phyloP scores from a whole-genome alignment of 225 moss, liverwort and hornwort species.

The Lunularia cruciata region DNA sequence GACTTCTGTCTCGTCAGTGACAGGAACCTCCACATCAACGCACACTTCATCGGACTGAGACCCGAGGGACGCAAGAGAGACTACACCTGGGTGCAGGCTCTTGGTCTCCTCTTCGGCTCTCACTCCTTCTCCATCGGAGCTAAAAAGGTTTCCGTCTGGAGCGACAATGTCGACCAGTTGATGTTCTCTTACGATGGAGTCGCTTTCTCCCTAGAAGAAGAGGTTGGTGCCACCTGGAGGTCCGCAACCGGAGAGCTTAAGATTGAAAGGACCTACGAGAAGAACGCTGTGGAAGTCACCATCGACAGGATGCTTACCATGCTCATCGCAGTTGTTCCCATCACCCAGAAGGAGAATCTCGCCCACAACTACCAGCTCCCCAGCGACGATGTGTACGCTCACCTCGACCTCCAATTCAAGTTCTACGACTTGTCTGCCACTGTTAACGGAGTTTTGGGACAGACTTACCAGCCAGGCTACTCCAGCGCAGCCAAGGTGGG shows the following conservation, averaged over 20 bases:
- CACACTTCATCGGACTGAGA: conserved; percentile 59
- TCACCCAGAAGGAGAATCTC: conserved; percentile 45
- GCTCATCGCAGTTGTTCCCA: conserved; percentile 54
- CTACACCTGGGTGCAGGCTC: conserved; percentile 63
- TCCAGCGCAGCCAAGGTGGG: conserved; percentile 45
- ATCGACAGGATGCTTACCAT: conserved; percentile 33
- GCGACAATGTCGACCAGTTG: conserved; percentile 42
- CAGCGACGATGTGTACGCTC: conserved; percentile 46
- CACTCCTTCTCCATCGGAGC: conserved; percentile 52
- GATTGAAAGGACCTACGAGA: conserved; percentile 37
- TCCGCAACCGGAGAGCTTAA: conserved; percentile 33
- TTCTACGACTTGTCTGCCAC: conserved; percentile 52
- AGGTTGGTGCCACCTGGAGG: conserved; percentile 30
- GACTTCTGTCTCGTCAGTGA: conserved; percentile 58
- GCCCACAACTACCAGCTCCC: conserved; percentile 56
- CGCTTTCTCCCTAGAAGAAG: conserved; percentile 23
- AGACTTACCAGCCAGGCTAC: conserved; percentile 58
- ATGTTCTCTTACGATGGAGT: conserved; percentile 41
- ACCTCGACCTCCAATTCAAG: conserved; percentile 54
- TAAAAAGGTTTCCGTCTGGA: conserved; percentile 51
- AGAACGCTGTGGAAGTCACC: conserved; percentile 41
- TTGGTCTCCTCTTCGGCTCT: conserved; percentile 48
- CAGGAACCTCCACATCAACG: conserved; percentile 60
- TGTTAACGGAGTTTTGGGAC: conserved; percentile 59
- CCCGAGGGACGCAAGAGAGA: conserved; percentile 50